Evolutionary conservation across 2,329 filamentous ascomycete genomes (phyloP).

Genomic region (Sclerotinia nivalis): DNA sequence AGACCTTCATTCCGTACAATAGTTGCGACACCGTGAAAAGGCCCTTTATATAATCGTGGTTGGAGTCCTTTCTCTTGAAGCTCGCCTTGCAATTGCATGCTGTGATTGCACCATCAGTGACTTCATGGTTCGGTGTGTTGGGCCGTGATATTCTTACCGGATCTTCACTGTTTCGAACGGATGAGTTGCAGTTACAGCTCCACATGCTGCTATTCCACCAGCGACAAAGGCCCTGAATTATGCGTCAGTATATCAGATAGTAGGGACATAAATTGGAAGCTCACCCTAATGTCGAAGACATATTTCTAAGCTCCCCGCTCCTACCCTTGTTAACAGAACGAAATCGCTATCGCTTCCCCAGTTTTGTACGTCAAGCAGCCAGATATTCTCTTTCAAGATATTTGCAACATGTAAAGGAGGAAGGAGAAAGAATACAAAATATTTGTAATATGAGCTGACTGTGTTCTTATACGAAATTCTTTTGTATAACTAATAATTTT

Average conservation of each 20-base stretch:
- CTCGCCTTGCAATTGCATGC: constrained; percentile 95
- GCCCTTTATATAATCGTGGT: constrained; percentile 85
- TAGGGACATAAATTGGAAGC: constrained; percentile 22
- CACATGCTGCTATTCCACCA: constrained; percentile 93
- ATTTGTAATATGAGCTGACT: constrained; percentile 2
- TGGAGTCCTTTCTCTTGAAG: constrained; percentile 84
- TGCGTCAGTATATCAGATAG: constrained; percentile 6
- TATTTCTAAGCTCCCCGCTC: constrained; percentile 39
- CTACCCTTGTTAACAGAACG: constrained; percentile 26
- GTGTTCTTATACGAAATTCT: constrained; percentile 10
- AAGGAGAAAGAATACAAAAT: background rate
- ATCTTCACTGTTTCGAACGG: constrained; percentile 99
- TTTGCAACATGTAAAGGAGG: background rate
- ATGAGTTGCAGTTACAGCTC: constrained; percentile 95
- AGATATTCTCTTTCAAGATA: background rate
- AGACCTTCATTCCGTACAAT: constrained; percentile 90
- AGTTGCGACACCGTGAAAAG: constrained; percentile 85
- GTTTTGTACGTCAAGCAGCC: constrained; percentile 21
- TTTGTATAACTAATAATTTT: constrained; percentile 17
- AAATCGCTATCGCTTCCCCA: constrained; percentile 27
- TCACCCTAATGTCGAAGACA: constrained; percentile 57
- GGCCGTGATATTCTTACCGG: constrained; percentile 56
- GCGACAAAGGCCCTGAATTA: constrained; percentile 76
- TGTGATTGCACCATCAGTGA: constrained; percentile 43
- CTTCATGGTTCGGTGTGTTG: background rate